These are phyloP conservation scores for Candida ascalaphidarum DNA, from an alignment of 805 yeast species.

Conservation along the genomic window DNA sequence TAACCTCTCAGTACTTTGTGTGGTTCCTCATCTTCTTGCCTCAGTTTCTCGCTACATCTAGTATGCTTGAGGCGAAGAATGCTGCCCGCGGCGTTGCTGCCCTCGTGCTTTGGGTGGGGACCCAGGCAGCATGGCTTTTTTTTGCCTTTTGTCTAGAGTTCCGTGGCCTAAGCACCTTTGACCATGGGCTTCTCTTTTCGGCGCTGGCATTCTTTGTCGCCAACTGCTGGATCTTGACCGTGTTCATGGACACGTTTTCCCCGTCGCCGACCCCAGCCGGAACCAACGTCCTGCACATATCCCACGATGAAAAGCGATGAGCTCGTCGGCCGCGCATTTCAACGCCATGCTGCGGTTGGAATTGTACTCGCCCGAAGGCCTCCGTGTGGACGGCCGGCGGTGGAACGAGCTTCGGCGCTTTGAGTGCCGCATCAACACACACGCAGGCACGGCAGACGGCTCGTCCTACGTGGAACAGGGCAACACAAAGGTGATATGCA, in stretches of 20 bases:
- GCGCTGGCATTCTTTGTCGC: conserved; percentile 51
- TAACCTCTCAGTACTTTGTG: conserved; percentile 91
- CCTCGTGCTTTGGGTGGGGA: conserved; percentile 50
- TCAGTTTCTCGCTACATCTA: conserved; percentile 47
- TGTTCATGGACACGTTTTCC: conserved; percentile 45
- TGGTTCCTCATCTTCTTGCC: conserved; percentile 91
- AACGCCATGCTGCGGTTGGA: conserved; percentile 57
- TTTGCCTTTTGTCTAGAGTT: conserved; percentile 79
- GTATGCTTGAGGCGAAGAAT: conserved; percentile 9
- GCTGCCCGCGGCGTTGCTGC: conserved; percentile 31
- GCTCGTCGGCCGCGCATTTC: too few species aligned
- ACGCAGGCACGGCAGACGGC: conserved; percentile 83
- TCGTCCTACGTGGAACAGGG: conserved; percentile 91
- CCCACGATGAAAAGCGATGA: too few species aligned
- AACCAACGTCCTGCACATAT: too few species aligned
- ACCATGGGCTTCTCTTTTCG: conserved; percentile 47
- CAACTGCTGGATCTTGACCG: conserved; percentile 54
- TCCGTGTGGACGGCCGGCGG: conserved; percentile 87
- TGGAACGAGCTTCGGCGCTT: conserved; percentile 89
- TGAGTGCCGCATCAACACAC: conserved; percentile 77
- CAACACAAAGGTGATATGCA: conserved; percentile 77
- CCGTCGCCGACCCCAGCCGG: too few species aligned
- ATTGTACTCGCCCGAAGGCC: conserved; percentile 91
- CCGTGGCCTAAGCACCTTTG: conserved; percentile 58
- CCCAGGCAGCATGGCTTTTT: conserved; percentile 74